These are phyloP conservation scores for Pneumocystis sp. DNA, from an alignment of 1,139 yeast genomes.

Conservation along the genomic window DNA sequence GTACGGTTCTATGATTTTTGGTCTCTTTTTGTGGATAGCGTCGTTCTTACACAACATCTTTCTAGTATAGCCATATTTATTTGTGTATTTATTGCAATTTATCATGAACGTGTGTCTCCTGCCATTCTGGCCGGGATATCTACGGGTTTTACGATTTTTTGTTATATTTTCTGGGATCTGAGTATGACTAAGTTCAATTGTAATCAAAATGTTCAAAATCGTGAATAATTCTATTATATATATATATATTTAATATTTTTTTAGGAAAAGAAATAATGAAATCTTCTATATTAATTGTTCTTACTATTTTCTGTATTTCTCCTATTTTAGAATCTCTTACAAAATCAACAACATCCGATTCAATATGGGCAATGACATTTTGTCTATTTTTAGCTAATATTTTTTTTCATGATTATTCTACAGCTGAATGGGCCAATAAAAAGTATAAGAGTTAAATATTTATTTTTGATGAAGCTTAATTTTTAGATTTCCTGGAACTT, in stretches of 20 bases:
- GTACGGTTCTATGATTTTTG: conserved; percentile 53
- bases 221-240: not conserved
- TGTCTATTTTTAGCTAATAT: conserved; percentile 60
- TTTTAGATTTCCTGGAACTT: conserved; percentile 34
- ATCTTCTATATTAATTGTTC: conserved; percentile 51
- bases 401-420: conserved; percentile 48
- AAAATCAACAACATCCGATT: conserved; percentile 77
- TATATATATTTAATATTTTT: not conserved
- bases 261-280: conserved; percentile 30
- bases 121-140: conserved; percentile 21
- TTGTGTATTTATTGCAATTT: conserved; percentile 43
- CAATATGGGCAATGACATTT: conserved; percentile 83
- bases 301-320: conserved; percentile 60
- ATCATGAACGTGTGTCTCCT: conserved; percentile 23
- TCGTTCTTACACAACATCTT: conserved; percentile 52
- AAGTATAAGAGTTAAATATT: not conserved
- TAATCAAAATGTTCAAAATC: conserved; percentile 3
- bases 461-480: conserved; percentile 5
- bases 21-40: conserved; percentile 51
- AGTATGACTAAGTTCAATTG: not conserved
- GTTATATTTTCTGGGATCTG: conserved; percentile 27
- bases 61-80: conserved; percentile 46
- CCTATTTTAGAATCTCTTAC: conserved; percentile 85
- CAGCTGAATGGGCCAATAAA: conserved; percentile 11
- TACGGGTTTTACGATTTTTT: conserved; percentile 25